These are phyloP conservation scores for Dujonia santamariae DNA, from an alignment of 1,139 yeast genomes.

Conservation along the genomic window DNA sequence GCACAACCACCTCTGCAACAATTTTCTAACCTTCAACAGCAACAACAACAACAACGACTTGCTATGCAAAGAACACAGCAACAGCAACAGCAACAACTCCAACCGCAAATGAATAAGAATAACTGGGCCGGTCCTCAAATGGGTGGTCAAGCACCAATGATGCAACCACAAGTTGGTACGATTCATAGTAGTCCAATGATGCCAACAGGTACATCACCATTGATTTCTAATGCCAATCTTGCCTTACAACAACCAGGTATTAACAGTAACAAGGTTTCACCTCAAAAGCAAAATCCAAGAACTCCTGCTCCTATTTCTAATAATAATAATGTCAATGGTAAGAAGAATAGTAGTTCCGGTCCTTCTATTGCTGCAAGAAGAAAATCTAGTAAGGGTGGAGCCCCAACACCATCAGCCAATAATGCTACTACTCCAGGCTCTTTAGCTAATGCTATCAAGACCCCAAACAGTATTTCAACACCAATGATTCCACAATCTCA, in stretches of 20 bases:
- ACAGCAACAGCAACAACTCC: conserved; percentile 8
- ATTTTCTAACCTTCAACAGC: conserved; percentile 9
- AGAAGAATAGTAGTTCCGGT: conserved; percentile 8
- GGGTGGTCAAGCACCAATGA: conserved; percentile 16
- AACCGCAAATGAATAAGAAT: conserved; percentile 3
- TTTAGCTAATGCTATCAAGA: conserved; percentile 38
- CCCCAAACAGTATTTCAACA: conserved; percentile 45
- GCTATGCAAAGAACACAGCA: conserved; percentile 7
- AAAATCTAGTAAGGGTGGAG: conserved; percentile 22
- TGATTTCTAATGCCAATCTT: conserved; percentile 14
- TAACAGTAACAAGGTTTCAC: conserved; percentile 5
- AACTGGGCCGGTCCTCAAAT: conserved; percentile 10
- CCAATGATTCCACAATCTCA: conserved; percentile 36
- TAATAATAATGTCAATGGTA: conserved; percentile 4
- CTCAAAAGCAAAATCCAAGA: conserved; percentile 11
- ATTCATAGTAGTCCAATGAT: conserved; percentile 12
- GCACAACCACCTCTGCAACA: conserved; percentile 11
- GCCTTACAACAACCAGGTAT: conserved; percentile 13
- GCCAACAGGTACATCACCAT: conserved; percentile 22
- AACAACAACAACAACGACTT: conserved; percentile 10
- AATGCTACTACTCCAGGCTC: conserved; percentile 43
- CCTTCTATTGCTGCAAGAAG: conserved; percentile 19
- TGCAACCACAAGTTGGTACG: conserved; percentile 1
- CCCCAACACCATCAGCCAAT: conserved; percentile 35
- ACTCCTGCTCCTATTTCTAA: conserved; percentile 14